These are phyloP conservation scores for Durotheca rogersii DNA, from an alignment of 495 filamentous ascomycete species.

Conservation along the genomic window DNA sequence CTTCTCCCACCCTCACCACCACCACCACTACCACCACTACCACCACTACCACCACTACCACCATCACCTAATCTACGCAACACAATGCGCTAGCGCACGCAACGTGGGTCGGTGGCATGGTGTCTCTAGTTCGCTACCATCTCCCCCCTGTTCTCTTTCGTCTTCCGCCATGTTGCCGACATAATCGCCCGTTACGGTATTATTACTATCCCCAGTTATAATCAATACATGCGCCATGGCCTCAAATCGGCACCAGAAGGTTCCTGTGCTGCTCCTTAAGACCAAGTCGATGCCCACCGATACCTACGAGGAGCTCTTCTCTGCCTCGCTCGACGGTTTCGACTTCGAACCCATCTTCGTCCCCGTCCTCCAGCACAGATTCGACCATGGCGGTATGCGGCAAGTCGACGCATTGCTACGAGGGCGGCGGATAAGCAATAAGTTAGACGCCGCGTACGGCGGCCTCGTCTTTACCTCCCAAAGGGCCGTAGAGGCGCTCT, in stretches of 20 bases:
- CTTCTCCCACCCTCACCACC: no score
- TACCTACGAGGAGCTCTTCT: slow-evolving; percentile 76
- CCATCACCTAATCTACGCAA: no score
- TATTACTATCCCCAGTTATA: no score
- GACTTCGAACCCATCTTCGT: slow-evolving; percentile 68
- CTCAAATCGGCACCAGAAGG: slow-evolving; percentile 23
- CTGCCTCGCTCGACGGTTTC: slow-evolving; percentile 38
- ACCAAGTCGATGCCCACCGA: slow-evolving; percentile 78
- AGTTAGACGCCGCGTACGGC: slow-evolving; percentile 58
- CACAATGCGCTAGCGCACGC: no score
- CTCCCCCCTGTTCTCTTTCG: no score
- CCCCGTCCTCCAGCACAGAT: slow-evolving; percentile 78
- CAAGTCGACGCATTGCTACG: slow-evolving; percentile 39
- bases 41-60: no score
- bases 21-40: no score
- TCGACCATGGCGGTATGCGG: slow-evolving; percentile 46
- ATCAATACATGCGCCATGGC: slow-evolving; percentile 4
- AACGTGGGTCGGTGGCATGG: no score
- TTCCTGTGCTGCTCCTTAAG: slow-evolving; percentile 80
- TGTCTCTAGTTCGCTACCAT: no score
- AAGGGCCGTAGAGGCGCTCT: slow-evolving; percentile 85
- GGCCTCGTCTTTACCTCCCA: slow-evolving; percentile 94
- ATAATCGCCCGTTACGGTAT: no score
- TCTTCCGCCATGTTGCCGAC: no score
- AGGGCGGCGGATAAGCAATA: slow-evolving; percentile 35